Conservation (phyloP, 345 rosid genomes). For the Schrenkiella parvula region DNA sequence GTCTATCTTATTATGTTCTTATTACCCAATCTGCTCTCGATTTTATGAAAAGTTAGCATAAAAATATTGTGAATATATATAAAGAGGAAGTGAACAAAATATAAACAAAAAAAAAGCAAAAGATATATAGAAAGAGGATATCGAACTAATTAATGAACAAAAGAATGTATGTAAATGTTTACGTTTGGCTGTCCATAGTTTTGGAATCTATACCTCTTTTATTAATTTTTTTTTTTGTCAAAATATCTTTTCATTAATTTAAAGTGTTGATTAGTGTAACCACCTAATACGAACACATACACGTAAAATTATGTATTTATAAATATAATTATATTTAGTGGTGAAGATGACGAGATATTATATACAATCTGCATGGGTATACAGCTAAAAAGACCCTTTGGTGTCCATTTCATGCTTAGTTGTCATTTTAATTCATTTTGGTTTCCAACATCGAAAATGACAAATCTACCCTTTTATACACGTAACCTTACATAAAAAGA, state of each 20-base stretch:
- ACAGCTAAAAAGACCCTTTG: slow-evolving; percentile 23
- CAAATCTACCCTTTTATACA: slow-evolving; percentile 2
- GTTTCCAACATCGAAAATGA: neutral
- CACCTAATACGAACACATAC: slow-evolving; percentile 18
- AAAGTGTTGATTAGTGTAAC: slow-evolving; percentile 32
- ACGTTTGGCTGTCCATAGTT: slow-evolving; percentile 27
- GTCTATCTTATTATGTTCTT: neutral
- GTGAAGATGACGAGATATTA: slow-evolving; percentile 14
- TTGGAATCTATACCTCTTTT: slow-evolving; percentile 28
- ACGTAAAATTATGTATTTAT: neutral
- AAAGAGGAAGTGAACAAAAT: slow-evolving; percentile 7
- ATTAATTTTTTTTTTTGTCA: slow-evolving; percentile 7
- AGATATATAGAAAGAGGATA: neutral
- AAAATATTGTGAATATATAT: neutral
- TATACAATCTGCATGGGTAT: slow-evolving; percentile 28
- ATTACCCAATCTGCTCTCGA: neutral
- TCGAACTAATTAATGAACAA: slow-evolving; percentile 7
- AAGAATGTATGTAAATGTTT: neutral
- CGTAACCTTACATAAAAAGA: neutral
- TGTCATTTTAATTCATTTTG: slow-evolving; percentile 27
- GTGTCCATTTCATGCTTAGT: slow-evolving; percentile 33
- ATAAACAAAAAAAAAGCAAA: too few species aligned
- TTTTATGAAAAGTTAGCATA: neutral
- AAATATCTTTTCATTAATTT: slow-evolving; percentile 20
- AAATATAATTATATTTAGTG: neutral